A percentile compares a stretch with the other conserved stretches of the same genome.
Conservation (phyloP, 345 rosid genomes). For the Syzygium aromaticum region DNA sequence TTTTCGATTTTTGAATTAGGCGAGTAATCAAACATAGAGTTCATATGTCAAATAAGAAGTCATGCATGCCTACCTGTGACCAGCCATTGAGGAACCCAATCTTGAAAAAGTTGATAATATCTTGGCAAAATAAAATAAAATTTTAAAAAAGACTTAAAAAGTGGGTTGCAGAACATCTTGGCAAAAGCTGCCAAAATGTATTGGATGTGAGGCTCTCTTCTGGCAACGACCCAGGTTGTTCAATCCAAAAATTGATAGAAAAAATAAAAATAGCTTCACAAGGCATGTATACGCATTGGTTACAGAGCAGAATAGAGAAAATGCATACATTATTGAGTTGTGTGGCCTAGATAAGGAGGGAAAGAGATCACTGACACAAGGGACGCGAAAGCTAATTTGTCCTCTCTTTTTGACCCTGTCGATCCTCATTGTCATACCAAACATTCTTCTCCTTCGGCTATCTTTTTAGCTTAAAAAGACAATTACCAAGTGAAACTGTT, state of each 20-base stretch:
- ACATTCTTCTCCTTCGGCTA: not conserved
- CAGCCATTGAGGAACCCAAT: not conserved
- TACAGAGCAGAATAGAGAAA: not conserved
- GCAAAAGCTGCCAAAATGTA: not conserved
- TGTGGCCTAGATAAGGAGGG: not conserved
- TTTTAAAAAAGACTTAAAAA: not conserved
- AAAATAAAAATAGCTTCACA: not conserved
- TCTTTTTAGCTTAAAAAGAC: not conserved
- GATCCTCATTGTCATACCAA: not conserved
- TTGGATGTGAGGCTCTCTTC: not conserved
- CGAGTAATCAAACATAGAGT: not conserved
- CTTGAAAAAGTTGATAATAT: not conserved
- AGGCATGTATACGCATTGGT: not conserved
- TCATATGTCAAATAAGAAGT: not conserved
- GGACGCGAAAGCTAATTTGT: not conserved
- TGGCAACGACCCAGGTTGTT: conserved; percentile 1
- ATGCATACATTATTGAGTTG: not conserved
- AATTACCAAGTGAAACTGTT: not conserved
- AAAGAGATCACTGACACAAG: not conserved
- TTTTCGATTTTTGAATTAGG: not conserved
- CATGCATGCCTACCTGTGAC: not conserved
- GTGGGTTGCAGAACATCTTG: not conserved
- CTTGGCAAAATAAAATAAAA: not conserved
- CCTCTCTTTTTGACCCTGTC: not conserved
- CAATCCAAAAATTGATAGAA: not conserved